These are phyloP conservation scores for Amphicarpaea edgeworthii DNA, from an alignment of 306 rosid species.

Conservation along the genomic window DNA sequence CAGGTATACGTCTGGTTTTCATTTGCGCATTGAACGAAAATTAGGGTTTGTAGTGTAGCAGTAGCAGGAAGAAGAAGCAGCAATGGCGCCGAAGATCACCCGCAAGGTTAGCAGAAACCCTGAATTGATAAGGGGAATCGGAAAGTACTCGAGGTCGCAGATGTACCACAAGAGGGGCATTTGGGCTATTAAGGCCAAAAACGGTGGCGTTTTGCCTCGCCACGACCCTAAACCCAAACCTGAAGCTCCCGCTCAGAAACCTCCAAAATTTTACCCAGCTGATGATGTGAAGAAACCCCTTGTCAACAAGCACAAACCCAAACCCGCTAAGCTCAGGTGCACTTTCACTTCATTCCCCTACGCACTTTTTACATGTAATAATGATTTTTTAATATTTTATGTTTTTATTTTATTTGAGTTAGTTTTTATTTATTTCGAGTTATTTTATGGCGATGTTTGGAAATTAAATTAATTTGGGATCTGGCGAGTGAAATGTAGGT, in stretches of 20 bases:
- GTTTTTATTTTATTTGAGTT: neutral
- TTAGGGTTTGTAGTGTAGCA: conserved; percentile 37
- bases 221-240: conserved; percentile 66
- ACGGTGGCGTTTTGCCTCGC: conserved; percentile 72
- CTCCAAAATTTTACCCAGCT: conserved; percentile 73
- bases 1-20: neutral
- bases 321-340: conserved; percentile 68
- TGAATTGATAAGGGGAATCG: conserved; percentile 67
- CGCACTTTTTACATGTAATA: no score
- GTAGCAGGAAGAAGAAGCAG: conserved; percentile 39
- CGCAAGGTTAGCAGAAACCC: conserved; percentile 64
- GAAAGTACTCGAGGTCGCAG: conserved; percentile 67
- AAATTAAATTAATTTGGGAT: no score
- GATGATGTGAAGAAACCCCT: conserved; percentile 75
- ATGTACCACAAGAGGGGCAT: conserved; percentile 80
- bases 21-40: conserved; percentile 12
- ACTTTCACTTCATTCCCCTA: neutral
- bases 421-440: neutral
- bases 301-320: conserved; percentile 67
- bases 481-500: neutral
- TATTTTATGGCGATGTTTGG: neutral
- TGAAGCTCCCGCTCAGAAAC: conserved; percentile 49
- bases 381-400: no score
- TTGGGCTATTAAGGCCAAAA: conserved; percentile 83
- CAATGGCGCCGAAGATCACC: conserved; percentile 66